phyloP scores from a whole-genome alignment of 2,329 filamentous ascomycete species.

The Amauroascus niger region DNA sequence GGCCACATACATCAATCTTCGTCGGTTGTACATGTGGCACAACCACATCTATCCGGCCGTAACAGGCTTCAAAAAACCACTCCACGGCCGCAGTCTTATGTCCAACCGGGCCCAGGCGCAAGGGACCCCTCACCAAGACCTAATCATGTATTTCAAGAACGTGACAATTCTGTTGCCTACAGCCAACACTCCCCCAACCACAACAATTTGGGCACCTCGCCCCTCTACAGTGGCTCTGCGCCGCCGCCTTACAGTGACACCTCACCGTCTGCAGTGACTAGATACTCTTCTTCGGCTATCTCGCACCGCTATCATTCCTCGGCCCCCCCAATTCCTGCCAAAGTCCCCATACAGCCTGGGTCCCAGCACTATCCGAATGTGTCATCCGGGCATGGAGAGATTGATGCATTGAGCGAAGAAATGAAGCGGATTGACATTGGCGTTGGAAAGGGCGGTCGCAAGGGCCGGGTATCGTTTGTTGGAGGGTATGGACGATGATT shows the following conservation, averaged over 20 bases:
- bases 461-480: conserved; percentile 5
- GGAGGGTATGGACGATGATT: conserved; percentile 8
- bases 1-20: conserved; percentile 16
- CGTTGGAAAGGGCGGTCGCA: conserved; percentile 2
- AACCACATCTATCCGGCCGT: conserved; percentile 5
- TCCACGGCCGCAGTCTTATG: conserved; percentile 15
- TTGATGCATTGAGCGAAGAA: conserved; percentile 49
- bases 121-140: conserved; percentile 16
- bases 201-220: conserved; percentile 4
- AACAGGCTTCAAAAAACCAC: conserved; percentile 16
- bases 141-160: background rate
- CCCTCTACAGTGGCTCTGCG: conserved; percentile 7
- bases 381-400: conserved; percentile 16
- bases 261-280: conserved; percentile 25
- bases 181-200: conserved; percentile 1
- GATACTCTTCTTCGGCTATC: conserved; percentile 22
- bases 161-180: background rate
- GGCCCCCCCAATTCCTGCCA: conserved; percentile 36
- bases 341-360: conserved; percentile 32
- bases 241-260: conserved; percentile 5
- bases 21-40: background rate
- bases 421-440: conserved; percentile 45
- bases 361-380: conserved; percentile 21
- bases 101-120: conserved; percentile 18
- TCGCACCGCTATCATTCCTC: conserved; percentile 26